Evolutionary conservation across 345 rosid species (phyloP).

Genomic region (Arabidopsis suecica): DNA sequence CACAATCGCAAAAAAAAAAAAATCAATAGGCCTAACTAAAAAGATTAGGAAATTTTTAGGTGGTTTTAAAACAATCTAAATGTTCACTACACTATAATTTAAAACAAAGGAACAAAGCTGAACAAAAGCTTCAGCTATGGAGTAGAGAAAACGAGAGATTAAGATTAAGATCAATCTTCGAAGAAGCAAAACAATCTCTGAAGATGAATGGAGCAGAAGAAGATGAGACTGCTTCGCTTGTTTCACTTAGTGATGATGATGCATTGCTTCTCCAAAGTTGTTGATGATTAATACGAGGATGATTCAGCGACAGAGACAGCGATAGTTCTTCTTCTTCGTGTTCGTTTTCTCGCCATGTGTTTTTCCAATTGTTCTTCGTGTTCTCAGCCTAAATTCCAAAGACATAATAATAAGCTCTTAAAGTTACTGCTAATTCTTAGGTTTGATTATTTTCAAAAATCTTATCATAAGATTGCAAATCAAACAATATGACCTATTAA

Average conservation of each 20-base stretch:
- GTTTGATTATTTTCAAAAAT: neutral
- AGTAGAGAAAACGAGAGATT: slow-evolving; percentile 45
- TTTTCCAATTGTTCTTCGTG: slow-evolving; percentile 30
- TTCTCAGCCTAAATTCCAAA: slow-evolving; percentile 27
- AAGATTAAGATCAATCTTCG: slow-evolving; percentile 45
- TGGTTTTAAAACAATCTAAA: slow-evolving; percentile 7
- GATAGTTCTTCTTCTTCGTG: slow-evolving; percentile 27
- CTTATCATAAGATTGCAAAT: neutral
- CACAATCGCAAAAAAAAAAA: neutral
- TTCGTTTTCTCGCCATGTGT: slow-evolving; percentile 30
- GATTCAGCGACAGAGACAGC: slow-evolving; percentile 38
- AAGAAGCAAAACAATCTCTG: slow-evolving; percentile 44
- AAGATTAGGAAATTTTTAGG: neutral
- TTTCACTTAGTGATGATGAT: slow-evolving; percentile 42
- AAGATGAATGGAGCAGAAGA: slow-evolving; percentile 36
- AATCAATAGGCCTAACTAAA: slow-evolving; percentile 17
- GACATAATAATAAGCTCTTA: slow-evolving; percentile 11
- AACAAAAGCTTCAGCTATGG: slow-evolving; percentile 23
- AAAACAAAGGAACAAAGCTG: slow-evolving; percentile 3
- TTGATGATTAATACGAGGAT: slow-evolving; percentile 22
- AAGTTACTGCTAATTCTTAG: too few species aligned
- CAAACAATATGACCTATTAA: too few species aligned
- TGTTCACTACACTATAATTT: slow-evolving; percentile 24
- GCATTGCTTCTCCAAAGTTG: slow-evolving; percentile 42
- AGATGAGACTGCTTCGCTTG: slow-evolving; percentile 41